Evolutionary conservation across 495 filamentous ascomycete species (phyloP).

Genomic region (Penicillium cinerascens): DNA sequence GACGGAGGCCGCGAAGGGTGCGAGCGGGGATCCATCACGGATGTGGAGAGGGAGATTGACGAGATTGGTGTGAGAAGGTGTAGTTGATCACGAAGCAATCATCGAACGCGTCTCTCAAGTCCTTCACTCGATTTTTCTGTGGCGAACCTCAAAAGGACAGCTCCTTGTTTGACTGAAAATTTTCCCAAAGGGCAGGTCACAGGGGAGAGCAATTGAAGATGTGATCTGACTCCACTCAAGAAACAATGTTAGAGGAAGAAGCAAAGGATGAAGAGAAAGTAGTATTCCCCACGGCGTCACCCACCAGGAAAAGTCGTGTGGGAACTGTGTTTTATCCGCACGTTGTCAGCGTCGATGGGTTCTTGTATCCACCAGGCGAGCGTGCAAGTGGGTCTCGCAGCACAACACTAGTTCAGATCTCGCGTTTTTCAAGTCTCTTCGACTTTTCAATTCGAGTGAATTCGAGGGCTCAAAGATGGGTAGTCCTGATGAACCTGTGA

Average conservation of each 20-base stretch:
- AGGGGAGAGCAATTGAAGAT: conserved; percentile 13
- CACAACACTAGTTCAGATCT: conserved; percentile 32
- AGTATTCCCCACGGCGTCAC: conserved; percentile 41
- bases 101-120: conserved; percentile 33
- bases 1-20: conserved; percentile 56
- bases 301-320: conserved; percentile 38
- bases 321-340: conserved; percentile 47
- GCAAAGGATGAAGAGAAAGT: conserved; percentile 28
- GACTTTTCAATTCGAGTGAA: not conserved
- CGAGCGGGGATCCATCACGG: conserved; percentile 52
- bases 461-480: conserved; percentile 9
- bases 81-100: conserved; percentile 46
- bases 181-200: conserved; percentile 18
- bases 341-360: conserved; percentile 43
- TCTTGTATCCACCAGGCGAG: conserved; percentile 45
- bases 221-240: conserved; percentile 18
- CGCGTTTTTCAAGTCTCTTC: not conserved
- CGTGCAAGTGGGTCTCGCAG: conserved; percentile 45
- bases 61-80: conserved; percentile 9
- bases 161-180: conserved; percentile 27
- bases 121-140: conserved; percentile 13
- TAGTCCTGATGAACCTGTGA: not conserved
- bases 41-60: conserved; percentile 18
- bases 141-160: conserved; percentile 3
- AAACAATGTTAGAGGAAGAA: conserved; percentile 15